phyloP scores from a whole-genome alignment of 2,329 filamentous ascomycete genomes.

The Xenoacremonium recifei region DNA sequence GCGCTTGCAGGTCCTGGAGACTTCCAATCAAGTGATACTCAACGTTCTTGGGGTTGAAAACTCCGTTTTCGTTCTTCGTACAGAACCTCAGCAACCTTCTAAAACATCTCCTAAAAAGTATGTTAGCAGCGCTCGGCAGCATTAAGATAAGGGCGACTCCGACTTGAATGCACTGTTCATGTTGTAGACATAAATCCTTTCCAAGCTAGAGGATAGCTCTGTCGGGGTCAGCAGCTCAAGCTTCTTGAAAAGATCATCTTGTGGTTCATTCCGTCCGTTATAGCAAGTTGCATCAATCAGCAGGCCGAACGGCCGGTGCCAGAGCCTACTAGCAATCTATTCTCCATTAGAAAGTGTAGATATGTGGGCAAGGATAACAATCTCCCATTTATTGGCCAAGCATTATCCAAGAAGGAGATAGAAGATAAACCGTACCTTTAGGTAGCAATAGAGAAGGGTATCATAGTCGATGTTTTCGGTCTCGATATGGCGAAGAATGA shows the following conservation, averaged over 20 bases:
- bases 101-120: conserved; percentile 53
- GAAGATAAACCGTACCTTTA: conserved; percentile 58
- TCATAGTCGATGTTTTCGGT: conserved; percentile 64
- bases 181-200: conserved; percentile 67
- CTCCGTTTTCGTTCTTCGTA: conserved; percentile 57
- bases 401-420: too few relatives aligned
- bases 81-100: conserved; percentile 61
- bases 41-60: conserved; percentile 63
- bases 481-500: conserved; percentile 67
- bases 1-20: conserved; percentile 61
- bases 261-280: conserved; percentile 63
- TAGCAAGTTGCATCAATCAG: conserved; percentile 71
- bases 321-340: conserved; percentile 65
- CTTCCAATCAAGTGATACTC: conserved; percentile 66
- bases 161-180: conserved; percentile 70
- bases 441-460: conserved; percentile 64
- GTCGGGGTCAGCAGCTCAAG: conserved; percentile 61
- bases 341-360: neutral
- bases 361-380: too few relatives aligned
- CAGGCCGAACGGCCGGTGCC: conserved; percentile 67
- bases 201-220: conserved; percentile 58
- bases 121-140: conserved; percentile 3
- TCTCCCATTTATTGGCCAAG: too few relatives aligned
- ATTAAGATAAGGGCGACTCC: conserved; percentile 37
- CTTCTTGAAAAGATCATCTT: conserved; percentile 63